Evolutionary conservation across 1,284 basidiomycete genomes (phyloP), one percentile per base, ranked within the genome.

Genomic region (Fomes fomentarius): DNA sequence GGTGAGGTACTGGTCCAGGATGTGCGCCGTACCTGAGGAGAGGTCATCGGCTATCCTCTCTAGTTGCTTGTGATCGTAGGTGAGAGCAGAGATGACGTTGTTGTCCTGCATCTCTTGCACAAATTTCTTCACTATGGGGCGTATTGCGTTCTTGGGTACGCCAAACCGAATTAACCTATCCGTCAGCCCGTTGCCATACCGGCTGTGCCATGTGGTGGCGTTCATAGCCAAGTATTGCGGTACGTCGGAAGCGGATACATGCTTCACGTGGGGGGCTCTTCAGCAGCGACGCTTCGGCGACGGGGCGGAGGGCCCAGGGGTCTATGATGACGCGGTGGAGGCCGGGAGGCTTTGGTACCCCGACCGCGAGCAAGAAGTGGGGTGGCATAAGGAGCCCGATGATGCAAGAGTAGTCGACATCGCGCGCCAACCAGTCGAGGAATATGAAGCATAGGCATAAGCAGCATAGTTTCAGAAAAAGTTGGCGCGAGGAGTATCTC

Each of bases 141-240:
- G 31, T 4, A 74, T 54, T 26, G 79, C 71, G 1, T 52, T 21
- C 3, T 40, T 3, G 1, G 74, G 74, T 9, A 84, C 68, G 1
- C 82, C 82, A 54, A 77, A 82, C 1, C 65, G 63, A n/a, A 58
- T 37, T 4, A 84, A 66, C 19, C 80, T 74, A 1, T 62, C 38
- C 2, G 19, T 1, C 21, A 50, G 17, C 12, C 31, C 22, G 21
- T 24, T 15, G 8, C 19, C 24, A 24, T 30, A 40, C 3, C 28
- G 24, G 10, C 38, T 19, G 12, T 57, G 56, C 77, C 77, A 78
- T 4, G 47, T 37, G 30, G 56, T 47, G 14, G 59, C 69, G 25
- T 65, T 58, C 15, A 47, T 11, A 14, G 52, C 55, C 17, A 65
- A 54, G 50, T 63, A 57, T 7, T 39, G 33, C 11, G 37, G 25